These are phyloP conservation scores for Metarhizium rileyi DNA, from an alignment of 2,329 filamentous ascomycete genomes.

Conservation along the genomic window DNA sequence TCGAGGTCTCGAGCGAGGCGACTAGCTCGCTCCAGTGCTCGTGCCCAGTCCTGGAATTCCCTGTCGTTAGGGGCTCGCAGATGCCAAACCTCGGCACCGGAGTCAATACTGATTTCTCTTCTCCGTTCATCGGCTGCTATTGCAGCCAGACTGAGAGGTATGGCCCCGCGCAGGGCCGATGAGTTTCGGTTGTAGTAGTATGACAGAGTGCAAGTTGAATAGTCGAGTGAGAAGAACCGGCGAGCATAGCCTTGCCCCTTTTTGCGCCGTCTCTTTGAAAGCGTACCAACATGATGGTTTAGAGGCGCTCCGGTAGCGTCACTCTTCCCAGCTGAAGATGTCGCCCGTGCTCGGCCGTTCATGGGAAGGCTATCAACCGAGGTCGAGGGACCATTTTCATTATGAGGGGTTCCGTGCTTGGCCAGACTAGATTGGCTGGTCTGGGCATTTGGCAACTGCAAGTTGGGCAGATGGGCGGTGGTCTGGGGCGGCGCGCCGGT, in stretches of 20 bases:
- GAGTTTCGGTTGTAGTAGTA: conserved; percentile 96
- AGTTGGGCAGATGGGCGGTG: conserved; percentile 57
- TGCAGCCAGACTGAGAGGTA: conserved; percentile 83
- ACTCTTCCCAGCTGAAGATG: conserved; percentile 44
- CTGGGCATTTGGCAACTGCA: conserved; percentile 30
- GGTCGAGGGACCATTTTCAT: conserved; percentile 36
- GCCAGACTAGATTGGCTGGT: conserved; percentile 43
- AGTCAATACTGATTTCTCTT: conserved; percentile 91
- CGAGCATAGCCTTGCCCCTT: conserved; percentile 87
- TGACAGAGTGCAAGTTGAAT: conserved; percentile 84
- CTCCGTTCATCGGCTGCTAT: conserved; percentile 82
- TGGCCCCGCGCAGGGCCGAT: conserved; percentile 81
- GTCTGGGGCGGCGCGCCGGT: conserved; percentile 70
- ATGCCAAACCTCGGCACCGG: conserved; percentile 95
- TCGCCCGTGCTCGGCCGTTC: conserved; percentile 28
- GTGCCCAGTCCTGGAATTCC: conserved; percentile 83
- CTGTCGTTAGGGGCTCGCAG: conserved; percentile 70
- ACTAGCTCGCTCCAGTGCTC: conserved; percentile 74
- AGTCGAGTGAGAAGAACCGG: conserved; percentile 93
- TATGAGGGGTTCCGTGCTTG: conserved; percentile 35
- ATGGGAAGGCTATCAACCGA: conserved; percentile 54
- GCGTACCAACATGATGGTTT: conserved; percentile 70
- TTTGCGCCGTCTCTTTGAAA: conserved; percentile 88
- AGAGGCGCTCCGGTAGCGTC: conserved; percentile 30
- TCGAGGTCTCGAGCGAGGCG: conserved; percentile 50